These are phyloP conservation scores for Linaria vulgaris DNA, from an alignment of 257 asterid species.

Conservation along the genomic window DNA sequence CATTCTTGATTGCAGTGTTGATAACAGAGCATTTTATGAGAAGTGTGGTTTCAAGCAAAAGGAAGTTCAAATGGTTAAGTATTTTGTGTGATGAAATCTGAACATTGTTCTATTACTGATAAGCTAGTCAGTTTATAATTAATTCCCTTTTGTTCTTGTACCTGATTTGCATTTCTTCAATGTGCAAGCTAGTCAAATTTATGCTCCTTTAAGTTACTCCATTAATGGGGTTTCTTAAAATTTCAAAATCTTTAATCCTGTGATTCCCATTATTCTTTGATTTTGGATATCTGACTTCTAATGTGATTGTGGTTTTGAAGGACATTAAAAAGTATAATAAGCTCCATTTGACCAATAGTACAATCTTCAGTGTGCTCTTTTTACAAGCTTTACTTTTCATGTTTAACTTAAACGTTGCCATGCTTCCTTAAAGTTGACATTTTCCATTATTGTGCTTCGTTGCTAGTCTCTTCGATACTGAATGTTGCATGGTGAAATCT, in stretches of 20 bases:
- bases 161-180: not conserved
- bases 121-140: not conserved
- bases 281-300: not conserved
- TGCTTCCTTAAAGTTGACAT: no score
- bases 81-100: constrained; percentile 40
- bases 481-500: no score
- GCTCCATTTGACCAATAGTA: no score
- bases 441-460: no score
- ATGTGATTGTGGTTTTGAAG: no score
- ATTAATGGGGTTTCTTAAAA: not conserved
- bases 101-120: not conserved
- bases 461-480: no score
- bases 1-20: constrained; percentile 73
- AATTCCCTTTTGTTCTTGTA: not conserved
- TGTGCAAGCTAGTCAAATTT: not conserved
- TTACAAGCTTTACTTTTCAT: no score
- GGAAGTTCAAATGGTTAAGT: constrained; percentile 77
- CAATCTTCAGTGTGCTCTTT: no score
- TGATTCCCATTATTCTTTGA: not conserved
- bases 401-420: no score
- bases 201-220: not conserved
- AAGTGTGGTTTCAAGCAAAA: constrained; percentile 80
- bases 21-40: constrained; percentile 67
- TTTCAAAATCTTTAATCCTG: not conserved
- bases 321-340: no score